A percentile compares a stretch with the other conserved stretches of the same genome.
Conservation (phyloP, 2,329 filamentous ascomycete genomes). For the Zymoseptoria brevis region DNA sequence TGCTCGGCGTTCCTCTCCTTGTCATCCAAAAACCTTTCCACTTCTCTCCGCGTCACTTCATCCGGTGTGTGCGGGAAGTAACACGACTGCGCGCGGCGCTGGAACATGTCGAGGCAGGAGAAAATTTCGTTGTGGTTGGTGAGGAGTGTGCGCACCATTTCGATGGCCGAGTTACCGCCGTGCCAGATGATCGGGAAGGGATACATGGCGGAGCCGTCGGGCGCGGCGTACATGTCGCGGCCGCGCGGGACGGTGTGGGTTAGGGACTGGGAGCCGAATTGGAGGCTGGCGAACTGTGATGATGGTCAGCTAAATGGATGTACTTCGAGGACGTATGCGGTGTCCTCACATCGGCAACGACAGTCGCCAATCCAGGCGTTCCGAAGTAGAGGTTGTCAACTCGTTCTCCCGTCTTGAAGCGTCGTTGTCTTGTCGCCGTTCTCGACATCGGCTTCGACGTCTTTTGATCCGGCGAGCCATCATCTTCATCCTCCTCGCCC, state of each 20-base stretch:
- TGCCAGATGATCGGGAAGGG: conserved; percentile 40
- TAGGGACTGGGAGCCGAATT: conserved; percentile 35
- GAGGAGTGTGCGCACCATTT: conserved; percentile 30
- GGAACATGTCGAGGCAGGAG: conserved; percentile 35
- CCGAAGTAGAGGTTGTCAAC: conserved; percentile 44
- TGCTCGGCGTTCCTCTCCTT: conserved; percentile 35
- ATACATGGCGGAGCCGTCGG: conserved; percentile 29
- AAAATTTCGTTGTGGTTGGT: conserved; percentile 34
- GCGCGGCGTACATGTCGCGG: conserved; percentile 35
- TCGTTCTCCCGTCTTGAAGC: conserved; percentile 34
- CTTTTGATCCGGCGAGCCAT: conserved; percentile 22
- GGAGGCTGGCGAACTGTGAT: conserved; percentile 35
- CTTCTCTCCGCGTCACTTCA: conserved; percentile 36
- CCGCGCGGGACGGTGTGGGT: conserved; percentile 33
- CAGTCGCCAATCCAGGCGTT: conserved; percentile 41
- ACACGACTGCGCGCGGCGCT: conserved; percentile 36
- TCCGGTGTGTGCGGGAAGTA: conserved; percentile 41
- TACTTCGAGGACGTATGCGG: not conserved
- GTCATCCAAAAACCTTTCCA: conserved; percentile 39
- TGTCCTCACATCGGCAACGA: conserved; percentile 38
- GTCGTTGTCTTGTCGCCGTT: conserved; percentile 23
- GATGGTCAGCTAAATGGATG: conserved; percentile 9
- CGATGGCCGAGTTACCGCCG: conserved; percentile 15
- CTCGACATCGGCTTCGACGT: conserved; percentile 15
- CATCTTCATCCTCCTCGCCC: conserved; percentile 34